These are phyloP conservation scores for Galeopsis tetrahit DNA, from an alignment of 257 asterid species.

Conservation along the genomic window DNA sequence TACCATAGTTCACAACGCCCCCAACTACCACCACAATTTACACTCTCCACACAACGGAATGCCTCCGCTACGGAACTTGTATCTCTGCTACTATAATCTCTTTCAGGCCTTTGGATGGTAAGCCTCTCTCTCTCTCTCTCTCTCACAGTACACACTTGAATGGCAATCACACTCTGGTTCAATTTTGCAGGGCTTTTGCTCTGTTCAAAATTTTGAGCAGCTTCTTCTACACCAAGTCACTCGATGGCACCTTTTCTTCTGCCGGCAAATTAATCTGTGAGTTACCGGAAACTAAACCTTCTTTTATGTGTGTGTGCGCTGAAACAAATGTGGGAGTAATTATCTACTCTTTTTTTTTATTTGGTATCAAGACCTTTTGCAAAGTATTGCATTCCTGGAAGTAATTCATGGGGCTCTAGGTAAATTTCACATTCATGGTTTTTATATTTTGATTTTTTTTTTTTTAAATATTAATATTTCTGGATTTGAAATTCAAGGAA, in stretches of 20 bases:
- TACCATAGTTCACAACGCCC: not conserved
- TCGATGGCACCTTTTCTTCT: not conserved
- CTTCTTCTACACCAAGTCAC: constrained; percentile 3
- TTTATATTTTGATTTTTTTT: too few species aligned
- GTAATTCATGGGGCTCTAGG: constrained; percentile 93
- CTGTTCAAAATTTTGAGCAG: not conserved
- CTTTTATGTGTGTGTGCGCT: too few species aligned
- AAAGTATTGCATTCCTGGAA: constrained; percentile 84
- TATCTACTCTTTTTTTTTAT: constrained; percentile 12
- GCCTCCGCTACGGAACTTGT: not conserved
- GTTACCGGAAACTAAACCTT: not conserved
- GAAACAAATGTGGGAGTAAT: not conserved
- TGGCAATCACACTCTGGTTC: not conserved
- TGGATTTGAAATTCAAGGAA: constrained; percentile 53
- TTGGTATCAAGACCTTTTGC: constrained; percentile 69
- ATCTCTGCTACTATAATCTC: not conserved
- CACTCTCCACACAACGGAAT: not conserved
- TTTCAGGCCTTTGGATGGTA: constrained; percentile 1
- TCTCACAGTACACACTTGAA: not conserved
- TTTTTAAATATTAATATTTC: not conserved
- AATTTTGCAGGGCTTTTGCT: not conserved
- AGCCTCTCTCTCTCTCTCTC: not conserved
- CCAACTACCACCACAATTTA: not conserved
- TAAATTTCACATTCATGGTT: constrained; percentile 32
- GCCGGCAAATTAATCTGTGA: not conserved